These are phyloP conservation scores for Aspergillus sergii DNA, from an alignment of 2,329 filamentous ascomycete genomes.

Conservation along the genomic window DNA sequence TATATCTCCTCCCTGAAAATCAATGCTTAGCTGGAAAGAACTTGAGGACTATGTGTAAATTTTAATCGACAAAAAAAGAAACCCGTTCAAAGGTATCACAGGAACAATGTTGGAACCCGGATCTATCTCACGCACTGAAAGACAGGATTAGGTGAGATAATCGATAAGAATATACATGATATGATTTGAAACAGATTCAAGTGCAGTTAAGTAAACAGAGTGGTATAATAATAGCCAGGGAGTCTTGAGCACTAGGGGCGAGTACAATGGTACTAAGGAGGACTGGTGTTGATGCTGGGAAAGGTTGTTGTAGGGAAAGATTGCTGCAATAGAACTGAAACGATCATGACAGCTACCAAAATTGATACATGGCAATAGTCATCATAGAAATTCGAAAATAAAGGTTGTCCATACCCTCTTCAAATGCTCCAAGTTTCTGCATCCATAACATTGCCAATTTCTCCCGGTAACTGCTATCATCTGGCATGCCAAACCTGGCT, in stretches of 20 bases:
- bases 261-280: not conserved
- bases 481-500: slow-evolving; percentile 35
- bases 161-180: not conserved
- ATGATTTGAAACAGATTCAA: not conserved
- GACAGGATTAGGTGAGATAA: not conserved
- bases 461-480: slow-evolving; percentile 50
- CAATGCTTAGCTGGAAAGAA: not conserved
- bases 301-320: not conserved
- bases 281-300: not conserved
- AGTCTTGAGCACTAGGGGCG: not conserved
- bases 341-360: not conserved
- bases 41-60: not conserved
- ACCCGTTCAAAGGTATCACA: not conserved
- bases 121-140: not conserved
- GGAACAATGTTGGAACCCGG: not conserved
- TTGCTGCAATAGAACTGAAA: not conserved
- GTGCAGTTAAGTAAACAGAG: not conserved
- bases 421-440: slow-evolving; percentile 41
- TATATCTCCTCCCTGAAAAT: slow-evolving; percentile 47
- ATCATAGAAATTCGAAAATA: not conserved
- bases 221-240: not conserved
- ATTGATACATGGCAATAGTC: slow-evolving; percentile 1
- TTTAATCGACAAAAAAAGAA: not conserved
- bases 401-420: slow-evolving; percentile 34
- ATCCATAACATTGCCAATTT: slow-evolving; percentile 55